phyloP scores from a whole-genome alignment of 176 grass and related monocot species.

The Zoysia pacifica region DNA sequence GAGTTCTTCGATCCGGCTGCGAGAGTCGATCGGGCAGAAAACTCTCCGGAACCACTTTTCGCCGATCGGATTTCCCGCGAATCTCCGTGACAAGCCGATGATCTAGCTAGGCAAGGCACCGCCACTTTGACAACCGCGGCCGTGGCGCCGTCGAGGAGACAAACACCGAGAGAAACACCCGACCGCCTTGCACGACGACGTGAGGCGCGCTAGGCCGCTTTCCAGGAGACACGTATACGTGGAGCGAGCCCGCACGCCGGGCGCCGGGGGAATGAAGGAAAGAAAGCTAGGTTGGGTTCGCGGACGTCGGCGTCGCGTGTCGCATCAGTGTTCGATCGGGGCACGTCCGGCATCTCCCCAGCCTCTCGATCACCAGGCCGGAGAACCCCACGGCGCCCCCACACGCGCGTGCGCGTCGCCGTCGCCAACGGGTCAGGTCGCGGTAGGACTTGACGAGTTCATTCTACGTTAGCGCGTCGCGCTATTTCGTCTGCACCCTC shows the following conservation, averaged over 20 bases:
- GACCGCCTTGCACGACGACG: not conserved
- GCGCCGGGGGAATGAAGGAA: not conserved
- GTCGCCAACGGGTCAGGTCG: not conserved
- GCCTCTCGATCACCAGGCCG: not conserved
- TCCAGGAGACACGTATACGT: not conserved
- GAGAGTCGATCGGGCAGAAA: not conserved
- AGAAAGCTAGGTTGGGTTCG: not conserved
- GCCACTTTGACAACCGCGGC: not conserved
- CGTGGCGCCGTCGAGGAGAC: not conserved
- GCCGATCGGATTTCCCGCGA: not conserved
- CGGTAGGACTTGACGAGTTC: not conserved
- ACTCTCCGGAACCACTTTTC: not conserved
- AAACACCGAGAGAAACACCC: too few relatives aligned
- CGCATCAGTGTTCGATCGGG: too few relatives aligned
- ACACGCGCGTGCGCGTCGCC: not conserved
- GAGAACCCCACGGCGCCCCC: not conserved
- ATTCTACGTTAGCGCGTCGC: not conserved
- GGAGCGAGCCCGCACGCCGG: not conserved
- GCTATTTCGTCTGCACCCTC: not conserved
- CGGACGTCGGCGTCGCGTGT: not conserved
- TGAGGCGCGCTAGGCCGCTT: too few relatives aligned
- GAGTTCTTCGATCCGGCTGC: not conserved
- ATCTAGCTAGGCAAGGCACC: not conserved
- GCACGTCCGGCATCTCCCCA: not conserved
- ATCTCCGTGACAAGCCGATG: not conserved